A percentile compares a stretch with the other conserved stretches of the same genome.
Evolutionary conservation across 768 basidiomycete genomes (phyloP).

Genomic region (Boletus rubescentipes): DNA sequence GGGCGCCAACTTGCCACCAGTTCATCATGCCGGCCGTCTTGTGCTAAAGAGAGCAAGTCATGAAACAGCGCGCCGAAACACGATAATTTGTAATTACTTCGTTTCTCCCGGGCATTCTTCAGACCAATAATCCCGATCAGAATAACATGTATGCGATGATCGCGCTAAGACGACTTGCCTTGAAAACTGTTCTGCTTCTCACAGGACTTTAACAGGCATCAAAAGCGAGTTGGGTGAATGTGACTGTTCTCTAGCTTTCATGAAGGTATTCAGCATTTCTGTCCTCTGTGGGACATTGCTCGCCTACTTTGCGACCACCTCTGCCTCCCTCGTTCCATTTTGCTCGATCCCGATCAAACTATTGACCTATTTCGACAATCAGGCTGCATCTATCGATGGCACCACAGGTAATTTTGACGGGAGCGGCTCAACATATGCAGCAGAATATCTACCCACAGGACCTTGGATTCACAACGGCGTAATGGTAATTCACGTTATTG

Average conservation of each 20-base stretch:
- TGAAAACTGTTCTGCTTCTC: no score
- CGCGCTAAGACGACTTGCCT: no score
- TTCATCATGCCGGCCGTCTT: no score
- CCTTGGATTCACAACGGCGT: slow-evolving; percentile 41
- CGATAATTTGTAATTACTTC: no score
- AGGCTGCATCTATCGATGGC: slow-evolving; percentile 42
- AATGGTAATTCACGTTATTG: slow-evolving; percentile 26
- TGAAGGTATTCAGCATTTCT: slow-evolving; percentile 22
- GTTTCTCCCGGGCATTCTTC: no score
- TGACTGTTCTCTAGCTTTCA: slow-evolving; percentile 6
- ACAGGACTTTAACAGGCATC: not conserved
- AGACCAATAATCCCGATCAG: no score
- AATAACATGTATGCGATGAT: no score
- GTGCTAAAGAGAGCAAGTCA: no score
- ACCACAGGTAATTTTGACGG: slow-evolving; percentile 42
- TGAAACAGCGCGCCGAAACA: no score
- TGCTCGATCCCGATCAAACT: slow-evolving; percentile 35
- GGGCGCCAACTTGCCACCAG: no score
- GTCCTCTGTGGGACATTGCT: slow-evolving; percentile 22
- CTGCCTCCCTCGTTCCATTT: slow-evolving; percentile 25
- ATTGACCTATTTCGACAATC: slow-evolving; percentile 37
- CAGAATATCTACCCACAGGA: slow-evolving; percentile 40
- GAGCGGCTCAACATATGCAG: no score
- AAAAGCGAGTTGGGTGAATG: slow-evolving; percentile 7
- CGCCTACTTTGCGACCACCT: slow-evolving; percentile 13